Evolutionary conservation across 805 yeast genomes (phyloP).

Genomic region (Saccharomycopsis guyanensis): DNA sequence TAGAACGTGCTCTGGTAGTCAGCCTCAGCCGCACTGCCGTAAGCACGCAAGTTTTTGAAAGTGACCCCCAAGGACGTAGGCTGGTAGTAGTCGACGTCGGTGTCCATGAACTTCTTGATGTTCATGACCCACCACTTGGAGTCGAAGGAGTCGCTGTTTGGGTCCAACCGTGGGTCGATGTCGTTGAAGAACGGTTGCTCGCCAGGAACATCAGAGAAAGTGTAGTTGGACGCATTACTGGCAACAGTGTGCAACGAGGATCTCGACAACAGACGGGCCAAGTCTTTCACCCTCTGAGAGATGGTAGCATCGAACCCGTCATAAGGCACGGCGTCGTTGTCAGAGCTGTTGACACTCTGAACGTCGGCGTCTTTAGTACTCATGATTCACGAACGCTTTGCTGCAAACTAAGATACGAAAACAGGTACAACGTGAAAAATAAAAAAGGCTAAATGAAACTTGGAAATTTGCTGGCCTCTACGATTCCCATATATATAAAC

Average conservation of each 20-base stretch:
- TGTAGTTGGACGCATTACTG: conserved; percentile 32
- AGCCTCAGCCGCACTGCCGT: conserved; percentile 50
- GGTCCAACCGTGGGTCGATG: conserved; percentile 43
- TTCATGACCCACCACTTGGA: conserved; percentile 59
- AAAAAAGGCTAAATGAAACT: too few relatives aligned
- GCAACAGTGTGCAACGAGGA: conserved; percentile 5
- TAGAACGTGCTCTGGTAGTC: conserved; percentile 53
- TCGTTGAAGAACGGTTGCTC: conserved; percentile 30
- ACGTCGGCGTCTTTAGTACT: too few relatives aligned
- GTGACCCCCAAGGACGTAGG: conserved; percentile 50
- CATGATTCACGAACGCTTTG: too few relatives aligned
- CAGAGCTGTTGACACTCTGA: background rate
- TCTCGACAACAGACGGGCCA: conserved; percentile 35
- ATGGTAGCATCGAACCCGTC: conserved; percentile 33
- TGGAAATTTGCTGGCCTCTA: too few relatives aligned
- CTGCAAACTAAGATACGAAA: too few relatives aligned
- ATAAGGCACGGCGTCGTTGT: conserved; percentile 22
- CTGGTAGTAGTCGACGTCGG: conserved; percentile 54
- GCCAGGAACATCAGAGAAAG: conserved; percentile 49
- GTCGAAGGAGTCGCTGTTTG: conserved; percentile 46
- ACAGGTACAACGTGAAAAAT: too few relatives aligned
- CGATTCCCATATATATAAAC: too few relatives aligned
- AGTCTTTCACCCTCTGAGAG: conserved; percentile 30
- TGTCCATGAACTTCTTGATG: conserved; percentile 40
- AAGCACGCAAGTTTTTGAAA: conserved; percentile 52